These are phyloP conservation scores for Termitomyces sp. DNA, from an alignment of 768 basidiomycete genomes.

Conservation along the genomic window DNA sequence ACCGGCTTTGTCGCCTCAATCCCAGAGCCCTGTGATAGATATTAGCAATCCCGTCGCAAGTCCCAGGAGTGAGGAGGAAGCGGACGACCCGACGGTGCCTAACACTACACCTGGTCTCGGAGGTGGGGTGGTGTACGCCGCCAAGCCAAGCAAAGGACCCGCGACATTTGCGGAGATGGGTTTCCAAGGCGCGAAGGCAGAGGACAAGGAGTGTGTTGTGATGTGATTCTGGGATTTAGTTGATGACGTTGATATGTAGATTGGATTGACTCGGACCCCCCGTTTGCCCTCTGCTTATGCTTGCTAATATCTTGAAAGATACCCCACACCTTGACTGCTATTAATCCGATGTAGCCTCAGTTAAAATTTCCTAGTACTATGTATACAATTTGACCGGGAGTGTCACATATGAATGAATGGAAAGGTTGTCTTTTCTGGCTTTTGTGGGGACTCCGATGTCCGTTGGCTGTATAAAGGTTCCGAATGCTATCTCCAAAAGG, in stretches of 20 bases:
- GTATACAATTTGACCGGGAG: not conserved
- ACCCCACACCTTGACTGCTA: not conserved
- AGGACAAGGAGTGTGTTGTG: conserved; percentile 82
- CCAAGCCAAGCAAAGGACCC: conserved; percentile 37
- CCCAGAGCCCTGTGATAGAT: conserved; percentile 8
- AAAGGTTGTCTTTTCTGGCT: not conserved
- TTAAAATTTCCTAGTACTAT: not conserved
- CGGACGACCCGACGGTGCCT: conserved; percentile 4
- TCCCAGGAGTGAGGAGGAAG: conserved; percentile 1
- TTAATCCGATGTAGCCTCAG: not conserved
- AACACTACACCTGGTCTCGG: conserved; percentile 16
- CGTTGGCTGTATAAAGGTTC: not conserved
- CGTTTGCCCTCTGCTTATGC: not conserved
- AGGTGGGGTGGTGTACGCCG: conserved; percentile 19
- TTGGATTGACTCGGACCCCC: not conserved
- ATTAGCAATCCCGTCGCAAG: not conserved
- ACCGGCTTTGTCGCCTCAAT: not conserved
- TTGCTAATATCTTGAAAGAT: not conserved
- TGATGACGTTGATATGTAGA: not conserved
- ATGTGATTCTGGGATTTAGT: conserved; percentile 56
- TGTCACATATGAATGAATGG: not conserved
- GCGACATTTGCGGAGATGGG: conserved; percentile 96
- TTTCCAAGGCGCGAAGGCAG: conserved; percentile 69
- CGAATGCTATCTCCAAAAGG: not conserved
- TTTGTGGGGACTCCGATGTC: conserved; percentile 1